Base-by-base conservation (phyloP, 1,139 yeast species). In the Lodderomyces parapsilosis region DNA sequence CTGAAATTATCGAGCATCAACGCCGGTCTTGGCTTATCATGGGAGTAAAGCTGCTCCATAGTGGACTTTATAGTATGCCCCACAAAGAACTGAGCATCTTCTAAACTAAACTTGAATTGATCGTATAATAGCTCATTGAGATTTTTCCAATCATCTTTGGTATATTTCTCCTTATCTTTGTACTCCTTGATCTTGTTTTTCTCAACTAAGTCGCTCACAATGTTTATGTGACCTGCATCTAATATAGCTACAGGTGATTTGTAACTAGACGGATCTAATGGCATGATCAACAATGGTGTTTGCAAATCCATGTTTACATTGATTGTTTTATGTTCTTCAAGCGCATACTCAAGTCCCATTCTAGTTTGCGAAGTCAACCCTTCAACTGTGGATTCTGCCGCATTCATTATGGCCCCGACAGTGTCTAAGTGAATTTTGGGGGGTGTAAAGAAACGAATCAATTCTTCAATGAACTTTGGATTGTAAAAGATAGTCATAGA, bases 141-240 rank as follows among this genome's bases (percentile, higher is more conserved):
- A 37, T 78, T 77, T 6, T 66, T 55, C 83, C 93, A 85, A 58
- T 90, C 96, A 1, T 77, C 75, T n/a, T 76, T 78, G 1, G 81
- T 78, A 59, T 90, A 90, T 48, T 75, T 79, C 38, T 78, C 78
- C 58, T 88, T 81, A 7, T 79, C 69, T 55, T 84, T 89, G 41
- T 91, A 79, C 48, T 84, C 84, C 42, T 84, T 83, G 32, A 90
- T 78, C 40, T 79, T 80, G 3, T 78, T 76, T 52, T 80, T 80
- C 39, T 88, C 88, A 1, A 85, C 96, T 38, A 91, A 72, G 50
- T 90, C 93, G 60, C 96, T 88, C 2, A 74, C 67, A 6, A 93
- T 81, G 54, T 91, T 83, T 27, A 94, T 84, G 60, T 93, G 97
- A 56, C 99, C 99, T 11, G 98, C 97, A 74, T 94, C 99, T 44